Conservation (phyloP, 495 filamentous ascomycete species). For the Bryoglossum gracile region DNA sequence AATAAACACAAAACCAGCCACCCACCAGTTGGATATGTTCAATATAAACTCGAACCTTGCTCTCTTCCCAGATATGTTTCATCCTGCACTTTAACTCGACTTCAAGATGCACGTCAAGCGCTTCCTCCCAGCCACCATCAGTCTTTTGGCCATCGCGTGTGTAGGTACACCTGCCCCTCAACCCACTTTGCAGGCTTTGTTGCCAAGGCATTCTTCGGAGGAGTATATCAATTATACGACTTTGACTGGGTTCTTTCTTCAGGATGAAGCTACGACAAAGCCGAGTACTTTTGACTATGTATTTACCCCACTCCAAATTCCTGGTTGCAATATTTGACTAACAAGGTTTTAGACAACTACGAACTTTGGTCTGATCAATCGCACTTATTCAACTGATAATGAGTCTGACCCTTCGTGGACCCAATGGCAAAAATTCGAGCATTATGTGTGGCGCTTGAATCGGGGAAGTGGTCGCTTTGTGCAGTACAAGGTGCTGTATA, state of each 20-base stretch:
- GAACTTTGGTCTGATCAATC: constrained; percentile 63
- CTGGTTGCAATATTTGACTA: not conserved
- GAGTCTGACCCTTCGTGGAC: constrained; percentile 34
- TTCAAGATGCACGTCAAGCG: constrained; percentile 7
- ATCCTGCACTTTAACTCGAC: not conserved
- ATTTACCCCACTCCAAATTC: not conserved
- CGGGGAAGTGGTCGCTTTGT: constrained; percentile 35
- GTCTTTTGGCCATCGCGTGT: not conserved
- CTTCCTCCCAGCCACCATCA: constrained; percentile 3
- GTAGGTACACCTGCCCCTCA: not conserved
- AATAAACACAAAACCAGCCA: no score
- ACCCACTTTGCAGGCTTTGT: not conserved
- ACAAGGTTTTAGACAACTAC: constrained; percentile 39
- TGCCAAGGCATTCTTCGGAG: not conserved
- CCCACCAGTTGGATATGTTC: no score
- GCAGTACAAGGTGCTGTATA: constrained; percentile 61
- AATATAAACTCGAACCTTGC: no score
- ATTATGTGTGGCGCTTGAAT: constrained; percentile 51
- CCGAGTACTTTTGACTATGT: constrained; percentile 60
- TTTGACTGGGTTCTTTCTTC: constrained; percentile 61
- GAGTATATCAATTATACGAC: constrained; percentile 50
- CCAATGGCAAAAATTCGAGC: constrained; percentile 60
- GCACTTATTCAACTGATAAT: constrained; percentile 45
- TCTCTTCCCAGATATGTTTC: not conserved
- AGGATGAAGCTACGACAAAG: constrained; percentile 59